phyloP scores from a whole-genome alignment of 2,329 filamentous ascomycete genomes.

The Microdochium bolleyi region DNA sequence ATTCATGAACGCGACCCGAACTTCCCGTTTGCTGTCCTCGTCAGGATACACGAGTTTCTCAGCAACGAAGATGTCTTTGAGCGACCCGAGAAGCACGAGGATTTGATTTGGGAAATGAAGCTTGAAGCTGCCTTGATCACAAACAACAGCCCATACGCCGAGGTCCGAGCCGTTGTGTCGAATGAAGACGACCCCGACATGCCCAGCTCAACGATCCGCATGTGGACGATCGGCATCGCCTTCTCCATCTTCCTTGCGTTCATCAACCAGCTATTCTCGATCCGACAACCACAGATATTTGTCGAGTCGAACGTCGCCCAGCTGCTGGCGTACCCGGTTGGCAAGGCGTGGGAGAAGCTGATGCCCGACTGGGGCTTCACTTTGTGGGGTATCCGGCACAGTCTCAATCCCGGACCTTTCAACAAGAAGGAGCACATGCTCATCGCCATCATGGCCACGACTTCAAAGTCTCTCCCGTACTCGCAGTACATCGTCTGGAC shows the following conservation, averaged over 20 bases:
- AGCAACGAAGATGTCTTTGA: conserved; percentile 19
- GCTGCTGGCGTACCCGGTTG: conserved; percentile 28
- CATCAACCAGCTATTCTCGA: conserved; percentile 30
- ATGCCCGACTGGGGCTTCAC: conserved; percentile 25
- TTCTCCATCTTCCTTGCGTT: conserved; percentile 22
- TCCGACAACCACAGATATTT: conserved; percentile 30
- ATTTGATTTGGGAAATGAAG: conserved; percentile 23
- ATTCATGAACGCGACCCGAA: conserved; percentile 35
- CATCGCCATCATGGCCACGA: conserved; percentile 52
- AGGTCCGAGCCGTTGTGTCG: conserved; percentile 34
- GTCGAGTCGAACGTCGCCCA: conserved; percentile 31
- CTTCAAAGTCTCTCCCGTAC: conserved; percentile 36
- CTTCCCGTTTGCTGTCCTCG: conserved; percentile 28
- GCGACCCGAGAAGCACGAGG: conserved; percentile 25
- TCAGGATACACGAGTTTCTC: conserved; percentile 31
- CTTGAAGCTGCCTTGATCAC: conserved; percentile 22
- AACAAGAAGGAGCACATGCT: conserved; percentile 51
- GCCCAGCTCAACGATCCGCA: conserved; percentile 31
- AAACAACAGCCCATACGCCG: conserved; percentile 27
- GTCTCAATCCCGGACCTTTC: conserved; percentile 47
- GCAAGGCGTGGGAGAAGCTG: conserved; percentile 22
- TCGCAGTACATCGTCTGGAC: conserved; percentile 39
- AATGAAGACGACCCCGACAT: conserved; percentile 26
- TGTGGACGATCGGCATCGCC: conserved; percentile 27
- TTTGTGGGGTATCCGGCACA: conserved; percentile 33